A percentile compares a stretch with the other conserved stretches of the same genome.
Evolutionary conservation across 2,329 filamentous ascomycete genomes (phyloP).

Genomic region (Ophiostoma populinum): DNA sequence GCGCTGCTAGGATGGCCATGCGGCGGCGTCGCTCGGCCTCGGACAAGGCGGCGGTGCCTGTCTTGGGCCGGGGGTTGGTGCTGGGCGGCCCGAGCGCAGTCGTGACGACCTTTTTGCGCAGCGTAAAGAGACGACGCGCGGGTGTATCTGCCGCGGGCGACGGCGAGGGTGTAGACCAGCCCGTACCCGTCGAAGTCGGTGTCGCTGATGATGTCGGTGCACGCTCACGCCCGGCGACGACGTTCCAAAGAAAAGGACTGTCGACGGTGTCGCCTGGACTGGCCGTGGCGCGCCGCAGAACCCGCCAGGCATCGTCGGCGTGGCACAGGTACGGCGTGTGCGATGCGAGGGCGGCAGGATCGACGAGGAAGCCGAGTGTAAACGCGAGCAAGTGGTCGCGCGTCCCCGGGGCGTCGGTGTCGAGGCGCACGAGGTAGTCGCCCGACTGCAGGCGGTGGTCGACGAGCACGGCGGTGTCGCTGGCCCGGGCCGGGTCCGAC

Average conservation of each 20-base stretch:
- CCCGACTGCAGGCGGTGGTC: neutral
- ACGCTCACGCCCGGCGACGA: slow-evolving; percentile 3
- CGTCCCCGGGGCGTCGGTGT: neutral
- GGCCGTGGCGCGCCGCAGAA: neutral
- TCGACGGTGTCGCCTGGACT: neutral
- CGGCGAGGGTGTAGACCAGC: neutral
- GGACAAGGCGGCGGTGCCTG: neutral
- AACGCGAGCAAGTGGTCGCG: slow-evolving; percentile 3
- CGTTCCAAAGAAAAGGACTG: slow-evolving; percentile 1
- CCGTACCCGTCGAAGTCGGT: neutral
- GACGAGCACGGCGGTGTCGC: neutral
- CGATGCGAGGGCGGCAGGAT: neutral
- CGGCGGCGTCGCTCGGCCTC: slow-evolving; percentile 2
- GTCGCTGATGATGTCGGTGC: neutral
- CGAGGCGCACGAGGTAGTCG: neutral
- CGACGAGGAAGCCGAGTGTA: slow-evolving; percentile 2
- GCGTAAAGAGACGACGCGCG: neutral
- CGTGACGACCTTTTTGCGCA: slow-evolving; percentile 3
- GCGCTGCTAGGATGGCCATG: slow-evolving; percentile 5
- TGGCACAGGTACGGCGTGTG: neutral
- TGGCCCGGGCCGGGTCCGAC: neutral
- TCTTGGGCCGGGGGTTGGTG: neutral
- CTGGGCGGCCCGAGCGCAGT: neutral
- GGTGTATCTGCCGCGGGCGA: neutral
- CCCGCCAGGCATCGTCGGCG: neutral